Evolutionary conservation across 202 grass and related monocot genomes (phyloP), one percentile per base, ranked within the genome.

Genomic region (Zoysia matrella): DNA sequence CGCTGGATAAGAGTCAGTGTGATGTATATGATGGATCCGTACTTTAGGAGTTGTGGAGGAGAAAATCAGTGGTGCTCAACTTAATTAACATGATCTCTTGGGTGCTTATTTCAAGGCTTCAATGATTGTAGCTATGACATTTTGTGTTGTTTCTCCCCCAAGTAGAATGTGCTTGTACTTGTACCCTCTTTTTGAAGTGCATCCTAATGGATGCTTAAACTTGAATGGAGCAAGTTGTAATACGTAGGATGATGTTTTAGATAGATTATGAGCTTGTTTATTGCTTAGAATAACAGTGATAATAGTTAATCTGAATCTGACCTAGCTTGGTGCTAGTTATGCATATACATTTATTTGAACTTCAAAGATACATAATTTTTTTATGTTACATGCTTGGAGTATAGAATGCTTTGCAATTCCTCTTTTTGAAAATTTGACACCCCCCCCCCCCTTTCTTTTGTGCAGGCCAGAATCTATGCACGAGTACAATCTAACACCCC

Each of bases 401-500:
- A 65, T 71, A 71, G 22, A 52, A 36, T 2, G 0, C 7, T 42
- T 39, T 68, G 8, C 3, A 43, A 46, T 52, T 78, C 30, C 30
- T 85, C 39, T 36, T 61, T 46, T 8, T 67, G 56, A 86, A 63
- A 57, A 71, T 65, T 79, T 45, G 13, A 68, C 50, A 36, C 30
- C 30, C 30, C 30, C 30, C 30, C 55, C 5, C 47, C 6, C 18
- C 11, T 48, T 51, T 82, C 49, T 80, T 11, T 88, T 79, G 78
- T 85, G 67, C 69, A 92, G 91, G 87, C 95, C 92, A 72, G 94
- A 97, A 82, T 97, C 85, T 51, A 97, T 97, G 92, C 92, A 98
- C 30, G 90, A 98, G n/a, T 95, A 98, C 74, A 98, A 98, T 85
- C 78, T 98, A 71, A 98, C 95, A 18, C 92, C 95, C 1, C 95